Percentiles rank a stretch among this genome's conserved stretches.
Evolutionary conservation across 2,329 filamentous ascomycete genomes (phyloP).

Genomic region (Ophiostoma sp.): DNA sequence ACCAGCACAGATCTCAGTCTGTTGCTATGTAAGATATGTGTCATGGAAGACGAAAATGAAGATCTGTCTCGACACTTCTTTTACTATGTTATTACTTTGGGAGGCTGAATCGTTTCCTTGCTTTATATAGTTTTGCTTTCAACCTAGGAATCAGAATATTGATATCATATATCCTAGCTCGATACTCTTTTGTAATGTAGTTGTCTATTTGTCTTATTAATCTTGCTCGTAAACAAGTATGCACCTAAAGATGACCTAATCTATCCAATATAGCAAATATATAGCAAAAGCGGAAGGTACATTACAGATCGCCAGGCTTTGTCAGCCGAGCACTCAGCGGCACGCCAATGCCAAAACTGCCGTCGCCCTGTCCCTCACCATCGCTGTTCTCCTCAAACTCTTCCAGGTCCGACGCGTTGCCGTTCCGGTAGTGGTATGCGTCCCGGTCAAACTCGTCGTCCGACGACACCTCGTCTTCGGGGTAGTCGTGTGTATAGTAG

Average conservation of each 20-base stretch:
- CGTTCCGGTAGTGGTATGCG: constrained; percentile 50
- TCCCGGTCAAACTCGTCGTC: constrained; percentile 60
- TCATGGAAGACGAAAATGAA: constrained; percentile 7
- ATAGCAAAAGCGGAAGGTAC: not conserved
- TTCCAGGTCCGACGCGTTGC: constrained; percentile 51
- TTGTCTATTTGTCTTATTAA: no score
- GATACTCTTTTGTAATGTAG: not conserved
- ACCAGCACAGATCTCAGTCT: no score
- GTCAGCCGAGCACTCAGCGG: constrained; percentile 23
- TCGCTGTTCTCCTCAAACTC: constrained; percentile 44
- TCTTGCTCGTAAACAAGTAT: no score
- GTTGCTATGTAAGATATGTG: constrained; percentile 4
- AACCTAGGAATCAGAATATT: not conserved
- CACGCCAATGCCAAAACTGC: constrained; percentile 20
- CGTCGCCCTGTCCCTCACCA: constrained; percentile 32
- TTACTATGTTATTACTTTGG: not conserved
- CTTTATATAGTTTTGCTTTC: not conserved
- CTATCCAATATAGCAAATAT: not conserved
- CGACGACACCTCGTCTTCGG: constrained; percentile 69
- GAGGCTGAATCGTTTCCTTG: not conserved
- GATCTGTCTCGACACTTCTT: constrained; percentile 1
- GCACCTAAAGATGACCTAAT: not conserved
- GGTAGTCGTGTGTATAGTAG: constrained; percentile 73
- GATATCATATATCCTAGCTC: not conserved
- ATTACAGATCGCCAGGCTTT: constrained; percentile 8